phyloP scores from a whole-genome alignment of 768 basidiomycete genomes.

The Calvatia gigantea region DNA sequence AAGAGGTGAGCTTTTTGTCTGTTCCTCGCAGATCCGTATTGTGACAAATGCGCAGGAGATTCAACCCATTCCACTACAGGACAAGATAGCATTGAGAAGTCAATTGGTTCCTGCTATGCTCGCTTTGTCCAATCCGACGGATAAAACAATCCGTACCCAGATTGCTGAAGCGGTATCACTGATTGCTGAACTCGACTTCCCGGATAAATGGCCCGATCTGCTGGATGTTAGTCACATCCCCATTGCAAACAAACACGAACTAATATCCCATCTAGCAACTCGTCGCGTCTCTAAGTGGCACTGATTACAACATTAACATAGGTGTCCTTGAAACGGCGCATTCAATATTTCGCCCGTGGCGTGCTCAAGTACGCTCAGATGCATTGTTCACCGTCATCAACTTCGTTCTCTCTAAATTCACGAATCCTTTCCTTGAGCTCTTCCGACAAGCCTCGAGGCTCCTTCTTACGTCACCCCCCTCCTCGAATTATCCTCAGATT shows the following conservation, averaged over 20 bases:
- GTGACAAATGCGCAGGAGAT: slow-evolving; percentile 51
- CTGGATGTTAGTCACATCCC: slow-evolving; percentile 68
- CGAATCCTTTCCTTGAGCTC: slow-evolving; percentile 77
- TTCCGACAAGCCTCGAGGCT: slow-evolving; percentile 64
- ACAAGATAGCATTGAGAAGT: slow-evolving; percentile 69
- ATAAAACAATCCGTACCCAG: slow-evolving; percentile 76
- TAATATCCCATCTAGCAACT: slow-evolving; percentile 63
- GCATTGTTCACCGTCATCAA: slow-evolving; percentile 89
- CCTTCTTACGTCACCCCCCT: slow-evolving; percentile 41
- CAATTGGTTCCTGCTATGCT: slow-evolving; percentile 94
- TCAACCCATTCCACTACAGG: slow-evolving; percentile 62
- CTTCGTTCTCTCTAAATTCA: slow-evolving; percentile 80
- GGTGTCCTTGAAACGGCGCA: slow-evolving; percentile 93
- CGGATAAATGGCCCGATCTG: slow-evolving; percentile 80
- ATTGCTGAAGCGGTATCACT: slow-evolving; percentile 91
- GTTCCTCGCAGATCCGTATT: background rate
- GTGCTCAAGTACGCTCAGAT: slow-evolving; percentile 86
- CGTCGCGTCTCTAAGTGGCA: slow-evolving; percentile 72
- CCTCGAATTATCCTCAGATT: slow-evolving; percentile 44
- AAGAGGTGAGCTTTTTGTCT: slow-evolving; percentile 54
- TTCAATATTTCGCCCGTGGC: slow-evolving; percentile 93
- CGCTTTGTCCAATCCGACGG: slow-evolving; percentile 65
- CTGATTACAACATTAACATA: slow-evolving; percentile 82
- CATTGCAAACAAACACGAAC: background rate
- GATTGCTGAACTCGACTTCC: slow-evolving; percentile 92